These are phyloP conservation scores for Pseudocercospora crystallina DNA, from an alignment of 2,329 filamentous ascomycete species.

Conservation along the genomic window DNA sequence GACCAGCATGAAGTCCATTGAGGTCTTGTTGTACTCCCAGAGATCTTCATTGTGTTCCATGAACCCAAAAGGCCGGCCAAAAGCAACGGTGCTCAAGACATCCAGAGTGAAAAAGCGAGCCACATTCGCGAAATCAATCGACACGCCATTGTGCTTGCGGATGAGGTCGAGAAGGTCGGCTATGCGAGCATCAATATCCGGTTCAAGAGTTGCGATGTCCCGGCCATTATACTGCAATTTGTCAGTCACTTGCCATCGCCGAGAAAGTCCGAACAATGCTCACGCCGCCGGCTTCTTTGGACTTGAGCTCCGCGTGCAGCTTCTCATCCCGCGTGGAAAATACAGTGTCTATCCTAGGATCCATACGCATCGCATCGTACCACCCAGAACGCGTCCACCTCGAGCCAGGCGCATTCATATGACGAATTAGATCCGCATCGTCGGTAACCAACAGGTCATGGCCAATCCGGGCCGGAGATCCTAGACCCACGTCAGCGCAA, in stretches of 20 bases:
- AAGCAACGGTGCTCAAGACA: slow-evolving; percentile 55
- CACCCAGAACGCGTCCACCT: slow-evolving; percentile 38
- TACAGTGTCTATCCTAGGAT: slow-evolving; percentile 56
- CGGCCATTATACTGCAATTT: slow-evolving; percentile 53
- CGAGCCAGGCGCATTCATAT: slow-evolving; percentile 42
- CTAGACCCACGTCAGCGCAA: slow-evolving; percentile 25
- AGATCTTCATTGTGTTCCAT: slow-evolving; percentile 51
- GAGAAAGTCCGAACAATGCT: slow-evolving; percentile 15
- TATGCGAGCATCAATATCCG: slow-evolving; percentile 50
- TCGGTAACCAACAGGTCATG: slow-evolving; percentile 53
- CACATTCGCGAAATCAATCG: slow-evolving; percentile 51
- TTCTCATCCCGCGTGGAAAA: slow-evolving; percentile 53
- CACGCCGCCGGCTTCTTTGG: slow-evolving; percentile 55
- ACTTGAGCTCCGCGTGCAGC: slow-evolving; percentile 47
- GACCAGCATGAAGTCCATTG: slow-evolving; percentile 23
- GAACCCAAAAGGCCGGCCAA: slow-evolving; percentile 55
- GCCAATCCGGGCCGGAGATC: slow-evolving; percentile 46
- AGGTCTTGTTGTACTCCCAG: slow-evolving; percentile 29
- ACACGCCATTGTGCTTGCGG: slow-evolving; percentile 33
- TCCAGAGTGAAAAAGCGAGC: slow-evolving; percentile 58
- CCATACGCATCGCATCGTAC: slow-evolving; percentile 53
- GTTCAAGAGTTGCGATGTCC: slow-evolving; percentile 54
- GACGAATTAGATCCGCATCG: slow-evolving; percentile 49
- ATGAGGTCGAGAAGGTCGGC: slow-evolving; percentile 51
- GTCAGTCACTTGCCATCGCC: slow-evolving; percentile 12